These are phyloP conservation scores for Malus hybrid DNA, from an alignment of 331 rosid genomes.

Conservation along the genomic window DNA sequence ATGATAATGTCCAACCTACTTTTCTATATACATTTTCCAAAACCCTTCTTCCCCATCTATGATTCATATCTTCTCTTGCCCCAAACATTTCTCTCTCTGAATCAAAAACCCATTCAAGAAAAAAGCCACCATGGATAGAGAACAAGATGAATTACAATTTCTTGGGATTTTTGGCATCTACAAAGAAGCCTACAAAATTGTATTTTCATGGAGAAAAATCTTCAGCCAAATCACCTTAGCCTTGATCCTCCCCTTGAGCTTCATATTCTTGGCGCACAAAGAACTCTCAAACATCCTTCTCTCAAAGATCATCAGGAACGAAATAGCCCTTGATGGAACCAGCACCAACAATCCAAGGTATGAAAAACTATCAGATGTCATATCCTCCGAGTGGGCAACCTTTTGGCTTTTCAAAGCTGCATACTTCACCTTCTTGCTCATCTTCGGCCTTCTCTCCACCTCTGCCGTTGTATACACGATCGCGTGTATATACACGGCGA, in stretches of 20 bases:
- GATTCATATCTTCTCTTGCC: background rate
- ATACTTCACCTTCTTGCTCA: conserved; percentile 46
- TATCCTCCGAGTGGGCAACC: conserved; percentile 38
- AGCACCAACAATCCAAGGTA: conserved; percentile 14
- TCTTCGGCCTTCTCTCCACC: conserved; percentile 69
- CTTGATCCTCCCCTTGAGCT: conserved; percentile 65
- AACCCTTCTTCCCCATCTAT: background rate
- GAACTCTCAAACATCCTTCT: conserved; percentile 46
- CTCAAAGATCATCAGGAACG: conserved; percentile 20
- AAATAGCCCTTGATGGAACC: conserved; percentile 12
- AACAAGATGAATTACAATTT: conserved; percentile 66
- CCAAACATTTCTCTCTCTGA: background rate
- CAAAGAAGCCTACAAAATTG: conserved; percentile 55
- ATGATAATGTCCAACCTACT: background rate
- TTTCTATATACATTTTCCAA: background rate
- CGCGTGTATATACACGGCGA: conserved; percentile 55
- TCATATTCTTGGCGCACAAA: conserved; percentile 57
- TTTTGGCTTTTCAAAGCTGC: conserved; percentile 40
- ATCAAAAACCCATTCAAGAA: background rate
- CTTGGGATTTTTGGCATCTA: conserved; percentile 45
- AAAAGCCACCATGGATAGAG: conserved; percentile 40
- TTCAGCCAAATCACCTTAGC: conserved; percentile 55
- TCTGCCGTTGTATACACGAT: conserved; percentile 85
- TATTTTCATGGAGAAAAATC: conserved; percentile 42
- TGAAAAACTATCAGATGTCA: conserved; percentile 19